phyloP scores from a whole-genome alignment of 2,329 filamentous ascomycete species.

The Penicillium crustosum region DNA sequence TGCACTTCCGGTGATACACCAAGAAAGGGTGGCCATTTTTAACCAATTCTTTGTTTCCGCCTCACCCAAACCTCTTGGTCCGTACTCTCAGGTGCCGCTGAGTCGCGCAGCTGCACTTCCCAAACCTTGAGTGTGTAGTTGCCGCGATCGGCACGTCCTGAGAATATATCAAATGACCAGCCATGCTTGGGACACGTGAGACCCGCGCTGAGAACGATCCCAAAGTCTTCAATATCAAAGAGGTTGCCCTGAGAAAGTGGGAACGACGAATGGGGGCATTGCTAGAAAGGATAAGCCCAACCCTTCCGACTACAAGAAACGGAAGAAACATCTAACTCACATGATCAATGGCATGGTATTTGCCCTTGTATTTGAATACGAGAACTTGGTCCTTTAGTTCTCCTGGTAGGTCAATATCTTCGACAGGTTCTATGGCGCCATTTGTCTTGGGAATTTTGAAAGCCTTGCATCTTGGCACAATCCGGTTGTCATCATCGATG shows the following conservation, averaged over 20 bases:
- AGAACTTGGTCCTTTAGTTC: conserved; percentile 61
- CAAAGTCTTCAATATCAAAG: conserved; percentile 74
- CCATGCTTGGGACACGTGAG: conserved; percentile 67
- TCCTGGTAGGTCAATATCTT: conserved; percentile 36
- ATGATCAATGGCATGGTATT: conserved; percentile 68
- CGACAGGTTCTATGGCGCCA: conserved; percentile 26
- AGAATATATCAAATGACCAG: conserved; percentile 70
- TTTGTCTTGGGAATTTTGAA: conserved; percentile 49
- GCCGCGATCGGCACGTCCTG: conserved; percentile 62
- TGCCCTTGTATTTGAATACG: conserved; percentile 63
- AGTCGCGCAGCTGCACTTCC: conserved; percentile 59
- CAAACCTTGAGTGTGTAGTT: conserved; percentile 62
- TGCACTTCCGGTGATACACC: too few relatives aligned
- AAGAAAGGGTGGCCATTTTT: background rate
- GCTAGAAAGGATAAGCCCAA: conserved; percentile 40
- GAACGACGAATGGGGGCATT: conserved; percentile 67
- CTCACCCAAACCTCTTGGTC: conserved; percentile 39
- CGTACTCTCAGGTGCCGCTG: background rate
- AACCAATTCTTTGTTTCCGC: conserved; percentile 37
- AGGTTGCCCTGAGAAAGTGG: conserved; percentile 62
- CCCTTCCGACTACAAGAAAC: background rate
- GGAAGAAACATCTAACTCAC: conserved; percentile 41
- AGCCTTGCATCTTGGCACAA: conserved; percentile 58
- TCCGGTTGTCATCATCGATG: conserved; percentile 41
- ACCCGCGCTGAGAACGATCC: conserved; percentile 51